phyloP scores from a whole-genome alignment of 2,329 filamentous ascomycete genomes.

The Talaromyces sp. region DNA sequence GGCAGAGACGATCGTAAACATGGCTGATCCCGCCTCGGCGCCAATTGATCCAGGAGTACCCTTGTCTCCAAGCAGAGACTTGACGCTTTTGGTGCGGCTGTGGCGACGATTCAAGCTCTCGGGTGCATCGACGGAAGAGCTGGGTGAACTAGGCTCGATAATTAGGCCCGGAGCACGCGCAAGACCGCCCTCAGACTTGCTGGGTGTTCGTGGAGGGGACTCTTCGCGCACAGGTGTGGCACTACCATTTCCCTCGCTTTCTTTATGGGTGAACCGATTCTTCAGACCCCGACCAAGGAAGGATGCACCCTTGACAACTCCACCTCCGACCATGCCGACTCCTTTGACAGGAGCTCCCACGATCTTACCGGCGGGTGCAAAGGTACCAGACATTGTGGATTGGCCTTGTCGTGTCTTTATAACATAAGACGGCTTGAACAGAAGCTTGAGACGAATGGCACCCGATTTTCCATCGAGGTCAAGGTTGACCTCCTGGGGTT shows the following conservation, averaged over 20 bases:
- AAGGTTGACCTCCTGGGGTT: conserved; percentile 68
- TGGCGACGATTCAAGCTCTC: conserved; percentile 36
- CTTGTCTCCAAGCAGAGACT: conserved; percentile 48
- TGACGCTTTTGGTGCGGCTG: conserved; percentile 46
- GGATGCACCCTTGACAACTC: conserved; percentile 82
- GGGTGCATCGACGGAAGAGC: conserved; percentile 21
- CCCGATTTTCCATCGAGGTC: conserved; percentile 86
- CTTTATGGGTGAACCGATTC: conserved; percentile 41
- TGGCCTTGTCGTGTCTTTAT: conserved; percentile 82
- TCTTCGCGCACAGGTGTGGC: conserved; percentile 22
- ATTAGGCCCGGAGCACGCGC: conserved; percentile 27
- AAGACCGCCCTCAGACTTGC: conserved; percentile 20
- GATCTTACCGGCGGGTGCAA: conserved; percentile 80
- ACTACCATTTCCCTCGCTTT: conserved; percentile 23
- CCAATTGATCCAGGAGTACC: conserved; percentile 28
- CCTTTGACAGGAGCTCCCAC: conserved; percentile 96
- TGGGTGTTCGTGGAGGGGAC: conserved; percentile 20
- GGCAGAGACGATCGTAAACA: conserved; percentile 75
- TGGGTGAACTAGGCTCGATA: conserved; percentile 27
- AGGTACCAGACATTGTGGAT: conserved; percentile 88
- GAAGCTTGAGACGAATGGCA: conserved; percentile 71
- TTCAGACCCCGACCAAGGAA: conserved; percentile 85
- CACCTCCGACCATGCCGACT: conserved; percentile 73
- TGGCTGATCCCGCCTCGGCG: conserved; percentile 68
- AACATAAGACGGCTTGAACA: conserved; percentile 93